These are phyloP conservation scores for Ramularia endophylla DNA, from an alignment of 2,329 filamentous ascomycete genomes.

Conservation along the genomic window DNA sequence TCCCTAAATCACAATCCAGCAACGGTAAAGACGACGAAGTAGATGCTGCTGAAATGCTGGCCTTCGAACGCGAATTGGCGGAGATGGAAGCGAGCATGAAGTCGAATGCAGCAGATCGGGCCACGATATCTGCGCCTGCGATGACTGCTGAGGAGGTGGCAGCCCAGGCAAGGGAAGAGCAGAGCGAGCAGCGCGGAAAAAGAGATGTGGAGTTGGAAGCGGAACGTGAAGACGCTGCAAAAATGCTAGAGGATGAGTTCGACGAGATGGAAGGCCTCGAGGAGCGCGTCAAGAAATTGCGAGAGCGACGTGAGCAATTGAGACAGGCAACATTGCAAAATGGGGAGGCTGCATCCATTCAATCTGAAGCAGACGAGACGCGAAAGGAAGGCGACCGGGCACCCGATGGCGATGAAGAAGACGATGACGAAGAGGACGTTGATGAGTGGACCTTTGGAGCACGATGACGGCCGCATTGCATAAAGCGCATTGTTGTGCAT, in stretches of 20 bases:
- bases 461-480: slow-evolving; percentile 1
- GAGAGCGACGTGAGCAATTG: slow-evolving; percentile 42
- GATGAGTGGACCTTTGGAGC: slow-evolving; percentile 13
- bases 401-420: slow-evolving; percentile 13
- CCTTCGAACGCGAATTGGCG: slow-evolving; percentile 78
- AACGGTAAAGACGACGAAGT: slow-evolving; percentile 7
- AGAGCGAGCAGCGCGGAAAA: slow-evolving; percentile 37
- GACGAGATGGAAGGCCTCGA: slow-evolving; percentile 47
- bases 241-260: slow-evolving; percentile 43
- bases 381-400: slow-evolving; percentile 1
- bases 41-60: slow-evolving; percentile 48
- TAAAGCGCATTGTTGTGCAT: too few relatives aligned
- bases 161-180: slow-evolving; percentile 40
- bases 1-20: background rate
- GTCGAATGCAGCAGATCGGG: slow-evolving; percentile 21
- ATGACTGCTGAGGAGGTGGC: slow-evolving; percentile 43
- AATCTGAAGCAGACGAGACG: background rate
- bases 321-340: slow-evolving; percentile 12
- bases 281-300: slow-evolving; percentile 39
- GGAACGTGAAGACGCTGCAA: slow-evolving; percentile 44
- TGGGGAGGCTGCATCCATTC: background rate
- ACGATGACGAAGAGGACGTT: slow-evolving; percentile 14
- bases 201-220: slow-evolving; percentile 42
- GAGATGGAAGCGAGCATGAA: slow-evolving; percentile 20
- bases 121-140: slow-evolving; percentile 41